These are phyloP conservation scores for Zoysia matrella DNA, from an alignment of 202 grass and related monocot species.

Conservation along the genomic window DNA sequence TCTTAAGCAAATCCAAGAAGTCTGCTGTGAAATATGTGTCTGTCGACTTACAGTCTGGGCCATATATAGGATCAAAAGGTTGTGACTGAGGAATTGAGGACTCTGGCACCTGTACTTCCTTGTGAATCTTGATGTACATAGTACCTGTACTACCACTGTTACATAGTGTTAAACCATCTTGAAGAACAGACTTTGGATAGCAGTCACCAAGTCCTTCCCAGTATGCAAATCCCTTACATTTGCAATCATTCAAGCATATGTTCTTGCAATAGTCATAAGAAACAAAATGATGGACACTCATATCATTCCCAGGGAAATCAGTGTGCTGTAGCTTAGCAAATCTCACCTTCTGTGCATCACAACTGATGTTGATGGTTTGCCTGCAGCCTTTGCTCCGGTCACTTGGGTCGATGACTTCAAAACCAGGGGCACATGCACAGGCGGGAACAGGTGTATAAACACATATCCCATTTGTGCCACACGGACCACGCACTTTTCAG, in stretches of 20 bases:
- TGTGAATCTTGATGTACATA: slow-evolving; percentile 54
- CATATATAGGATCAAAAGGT: slow-evolving; percentile 39
- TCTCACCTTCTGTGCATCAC: slow-evolving; percentile 27
- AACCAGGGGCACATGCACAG: slow-evolving; percentile 55
- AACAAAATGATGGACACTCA: neutral
- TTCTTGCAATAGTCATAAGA: slow-evolving; percentile 26
- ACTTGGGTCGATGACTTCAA: slow-evolving; percentile 42
- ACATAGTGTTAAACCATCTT: slow-evolving; percentile 29
- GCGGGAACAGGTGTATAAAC: slow-evolving; percentile 39
- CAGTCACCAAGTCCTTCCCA: slow-evolving; percentile 50
- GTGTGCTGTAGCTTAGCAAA: slow-evolving; percentile 43
- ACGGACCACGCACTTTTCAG: slow-evolving; percentile 29
- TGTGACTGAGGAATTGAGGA: slow-evolving; percentile 37
- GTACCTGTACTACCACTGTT: slow-evolving; percentile 24
- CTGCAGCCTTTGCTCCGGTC: slow-evolving; percentile 60
- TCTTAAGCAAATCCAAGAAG: slow-evolving; percentile 25
- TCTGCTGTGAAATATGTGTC: neutral
- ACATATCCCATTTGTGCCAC: slow-evolving; percentile 21
- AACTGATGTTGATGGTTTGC: slow-evolving; percentile 38
- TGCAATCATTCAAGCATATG: slow-evolving; percentile 43
- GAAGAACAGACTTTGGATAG: slow-evolving; percentile 44
- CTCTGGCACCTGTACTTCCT: neutral
- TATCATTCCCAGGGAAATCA: slow-evolving; percentile 40
- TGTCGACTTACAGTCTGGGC: slow-evolving; percentile 31
- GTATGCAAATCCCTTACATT: slow-evolving; percentile 44